phyloP scores from a whole-genome alignment of 1,284 basidiomycete species.

The Pseudozyma pruni region DNA sequence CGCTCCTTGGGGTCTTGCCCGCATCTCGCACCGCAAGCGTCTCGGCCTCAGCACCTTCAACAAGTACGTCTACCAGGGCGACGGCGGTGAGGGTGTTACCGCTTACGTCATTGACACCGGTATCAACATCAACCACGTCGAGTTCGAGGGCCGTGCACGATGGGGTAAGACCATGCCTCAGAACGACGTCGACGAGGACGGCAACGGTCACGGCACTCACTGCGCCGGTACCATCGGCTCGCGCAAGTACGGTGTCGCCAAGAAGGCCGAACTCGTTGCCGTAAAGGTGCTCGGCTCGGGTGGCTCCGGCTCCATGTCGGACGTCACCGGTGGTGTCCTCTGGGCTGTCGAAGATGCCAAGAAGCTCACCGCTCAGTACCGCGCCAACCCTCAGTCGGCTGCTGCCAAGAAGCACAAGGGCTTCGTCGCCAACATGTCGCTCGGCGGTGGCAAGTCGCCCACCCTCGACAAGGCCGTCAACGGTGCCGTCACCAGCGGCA shows the following conservation, averaged over 20 bases:
- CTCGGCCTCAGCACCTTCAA: constrained; percentile 86
- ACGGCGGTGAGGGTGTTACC: constrained; percentile 89
- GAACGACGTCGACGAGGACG: constrained; percentile 81
- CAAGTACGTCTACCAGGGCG: constrained; percentile 80
- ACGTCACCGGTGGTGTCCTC: constrained; percentile 77
- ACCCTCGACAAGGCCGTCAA: constrained; percentile 88
- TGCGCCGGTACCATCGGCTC: constrained; percentile 76
- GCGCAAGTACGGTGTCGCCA: constrained; percentile 89
- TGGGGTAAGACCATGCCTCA: constrained; percentile 68
- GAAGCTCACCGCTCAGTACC: constrained; percentile 72
- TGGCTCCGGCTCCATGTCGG: constrained; percentile 94
- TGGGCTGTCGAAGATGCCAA: constrained; percentile 81
- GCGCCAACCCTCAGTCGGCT: constrained; percentile 76
- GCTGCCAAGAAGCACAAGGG: constrained; percentile 83
- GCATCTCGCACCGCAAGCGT: constrained; percentile 85
- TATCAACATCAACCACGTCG: constrained; percentile 85
- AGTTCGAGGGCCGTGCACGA: constrained; percentile 86
- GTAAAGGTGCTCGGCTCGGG: constrained; percentile 96
- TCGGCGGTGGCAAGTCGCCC: constrained; percentile 93
- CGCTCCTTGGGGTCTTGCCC: constrained; percentile 96
- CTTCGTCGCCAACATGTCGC: constrained; percentile 96
- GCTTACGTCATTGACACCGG: constrained; percentile 81
- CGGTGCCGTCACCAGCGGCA: constrained; percentile 80
- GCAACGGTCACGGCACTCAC: constrained; percentile 78
- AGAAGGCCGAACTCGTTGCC: constrained; percentile 88